Conservation (phyloP, 176 grass and related monocot genomes). For the Oryza australiensis region DNA sequence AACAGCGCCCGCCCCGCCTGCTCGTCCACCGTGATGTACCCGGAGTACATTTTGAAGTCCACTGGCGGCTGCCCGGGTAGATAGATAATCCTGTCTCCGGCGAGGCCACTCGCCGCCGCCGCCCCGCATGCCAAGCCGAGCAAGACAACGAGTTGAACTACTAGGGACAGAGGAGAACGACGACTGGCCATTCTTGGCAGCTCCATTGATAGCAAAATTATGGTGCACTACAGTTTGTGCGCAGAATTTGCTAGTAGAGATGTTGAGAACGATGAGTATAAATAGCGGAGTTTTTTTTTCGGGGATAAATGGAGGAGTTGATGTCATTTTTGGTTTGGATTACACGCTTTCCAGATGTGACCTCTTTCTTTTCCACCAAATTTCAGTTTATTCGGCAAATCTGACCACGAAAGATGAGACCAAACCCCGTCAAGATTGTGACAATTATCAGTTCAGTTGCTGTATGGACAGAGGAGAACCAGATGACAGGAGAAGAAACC, state of each 20-base stretch:
- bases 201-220: neutral
- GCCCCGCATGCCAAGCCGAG: neutral
- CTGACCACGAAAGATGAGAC: neutral
- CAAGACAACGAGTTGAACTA: neutral
- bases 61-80: conserved; percentile 66
- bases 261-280: neutral
- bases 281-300: neutral
- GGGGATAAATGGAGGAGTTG: neutral
- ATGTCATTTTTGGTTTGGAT: conserved; percentile 25
- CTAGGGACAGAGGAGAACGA: neutral
- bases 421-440: neutral
- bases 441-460: neutral
- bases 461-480: neutral
- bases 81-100: neutral
- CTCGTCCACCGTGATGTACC: conserved; percentile 63
- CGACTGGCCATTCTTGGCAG: neutral
- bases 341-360: conserved; percentile 29
- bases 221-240: neutral
- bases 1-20: conserved; percentile 57
- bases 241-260: neutral
- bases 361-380: neutral
- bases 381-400: neutral
- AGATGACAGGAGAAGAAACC: neutral
- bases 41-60: conserved; percentile 79
- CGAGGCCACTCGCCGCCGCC: neutral